Percentiles rank a stretch among this genome's conserved stretches.
Evolutionary conservation across 2,329 filamentous ascomycete species (phyloP).

Genomic region (Aspergillus floridensis): DNA sequence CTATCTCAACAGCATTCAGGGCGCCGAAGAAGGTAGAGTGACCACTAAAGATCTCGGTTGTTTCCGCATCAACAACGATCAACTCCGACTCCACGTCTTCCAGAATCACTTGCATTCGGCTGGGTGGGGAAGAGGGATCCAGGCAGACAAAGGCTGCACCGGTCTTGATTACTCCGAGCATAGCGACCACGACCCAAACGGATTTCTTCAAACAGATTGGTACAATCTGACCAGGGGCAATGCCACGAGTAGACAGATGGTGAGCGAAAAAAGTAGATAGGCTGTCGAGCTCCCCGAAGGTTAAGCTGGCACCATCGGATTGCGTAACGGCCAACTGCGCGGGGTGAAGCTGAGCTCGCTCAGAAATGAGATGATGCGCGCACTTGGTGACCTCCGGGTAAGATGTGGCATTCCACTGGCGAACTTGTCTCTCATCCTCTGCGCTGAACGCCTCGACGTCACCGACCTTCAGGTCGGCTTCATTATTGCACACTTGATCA

Average conservation of each 20-base stretch:
- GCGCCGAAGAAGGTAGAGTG: background rate
- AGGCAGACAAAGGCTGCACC: constrained; percentile 3
- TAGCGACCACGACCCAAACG: constrained; percentile 11
- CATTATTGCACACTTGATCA: background rate
- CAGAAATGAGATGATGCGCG: background rate
- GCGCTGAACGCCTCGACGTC: background rate
- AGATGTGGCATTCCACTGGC: background rate
- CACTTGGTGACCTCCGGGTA: background rate
- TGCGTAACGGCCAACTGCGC: background rate
- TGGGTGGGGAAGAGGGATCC: background rate
- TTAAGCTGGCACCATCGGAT: background rate
- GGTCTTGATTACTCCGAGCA: constrained; percentile 5
- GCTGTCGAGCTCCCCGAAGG: background rate
- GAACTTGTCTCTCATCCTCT: background rate
- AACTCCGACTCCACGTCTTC: background rate
- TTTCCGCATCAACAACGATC: background rate
- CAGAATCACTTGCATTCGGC: background rate
- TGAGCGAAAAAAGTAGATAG: background rate
- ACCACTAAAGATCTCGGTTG: background rate
- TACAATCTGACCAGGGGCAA: background rate
- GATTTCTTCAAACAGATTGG: constrained; percentile 16
- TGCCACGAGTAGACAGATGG: background rate
- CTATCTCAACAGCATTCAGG: background rate
- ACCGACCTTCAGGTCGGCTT: background rate
- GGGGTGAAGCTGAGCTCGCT: background rate